Evolutionary conservation across 2,329 filamentous ascomycete species (phyloP).

Genomic region (Sarocladiaceae sp.): DNA sequence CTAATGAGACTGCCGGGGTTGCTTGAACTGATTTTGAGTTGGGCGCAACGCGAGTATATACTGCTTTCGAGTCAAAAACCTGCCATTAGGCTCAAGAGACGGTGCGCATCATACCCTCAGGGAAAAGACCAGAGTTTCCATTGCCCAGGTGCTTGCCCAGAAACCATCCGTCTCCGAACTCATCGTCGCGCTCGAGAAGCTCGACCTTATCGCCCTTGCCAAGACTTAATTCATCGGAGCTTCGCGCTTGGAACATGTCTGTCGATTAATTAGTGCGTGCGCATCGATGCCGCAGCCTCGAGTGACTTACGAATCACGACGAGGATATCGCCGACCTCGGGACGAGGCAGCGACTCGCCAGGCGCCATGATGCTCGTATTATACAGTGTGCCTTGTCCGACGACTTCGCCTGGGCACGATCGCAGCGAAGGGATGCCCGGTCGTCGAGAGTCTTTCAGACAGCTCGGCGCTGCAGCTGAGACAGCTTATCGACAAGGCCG

Average conservation of each 20-base stretch:
- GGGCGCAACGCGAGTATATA: conserved; percentile 58
- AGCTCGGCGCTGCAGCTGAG: neutral
- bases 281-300: neutral
- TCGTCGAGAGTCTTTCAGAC: neutral
- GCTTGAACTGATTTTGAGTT: conserved; percentile 29
- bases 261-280: neutral
- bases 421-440: neutral
- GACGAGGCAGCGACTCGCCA: conserved; percentile 36
- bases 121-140: conserved; percentile 73
- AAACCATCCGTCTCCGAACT: conserved; percentile 87
- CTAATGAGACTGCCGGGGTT: conserved; percentile 17
- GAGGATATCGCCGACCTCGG: conserved; percentile 62
- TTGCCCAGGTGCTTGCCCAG: conserved; percentile 70
- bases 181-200: conserved; percentile 79
- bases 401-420: neutral
- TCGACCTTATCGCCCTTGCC: conserved; percentile 80
- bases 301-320: conserved; percentile 65
- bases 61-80: conserved; percentile 29
- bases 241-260: conserved; percentile 92
- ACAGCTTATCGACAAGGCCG: neutral
- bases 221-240: conserved; percentile 87
- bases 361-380: conserved; percentile 15
- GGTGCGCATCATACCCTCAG: conserved; percentile 61
- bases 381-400: neutral
- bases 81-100: neutral